These are phyloP conservation scores for Backusella morwellensis DNA, from an alignment of 192 early-diverging fungal species.

Conservation along the genomic window DNA sequence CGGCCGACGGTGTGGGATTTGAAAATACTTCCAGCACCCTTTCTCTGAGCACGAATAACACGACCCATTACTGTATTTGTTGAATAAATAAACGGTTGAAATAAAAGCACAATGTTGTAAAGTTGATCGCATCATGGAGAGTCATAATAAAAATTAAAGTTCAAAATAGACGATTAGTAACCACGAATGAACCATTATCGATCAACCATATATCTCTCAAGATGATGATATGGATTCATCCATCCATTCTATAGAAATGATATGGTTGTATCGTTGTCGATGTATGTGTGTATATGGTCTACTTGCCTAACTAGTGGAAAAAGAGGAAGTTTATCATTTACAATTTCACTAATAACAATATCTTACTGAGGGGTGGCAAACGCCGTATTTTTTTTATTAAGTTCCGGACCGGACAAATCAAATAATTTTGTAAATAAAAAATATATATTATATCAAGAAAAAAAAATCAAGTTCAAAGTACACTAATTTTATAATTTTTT, in stretches of 20 bases:
- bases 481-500: background rate
- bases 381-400: constrained; percentile 2
- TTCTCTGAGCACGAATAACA: constrained; percentile 98
- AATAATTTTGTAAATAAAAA: background rate
- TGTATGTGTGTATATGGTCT: background rate
- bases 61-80: constrained; percentile 76
- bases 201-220: background rate
- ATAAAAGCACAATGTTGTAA: background rate
- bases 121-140: background rate
- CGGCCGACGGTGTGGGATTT: constrained; percentile 92
- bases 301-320: constrained; percentile 8
- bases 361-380: background rate
- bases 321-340: constrained; percentile 6
- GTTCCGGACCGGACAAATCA: background rate
- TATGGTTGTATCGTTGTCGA: background rate
- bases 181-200: background rate
- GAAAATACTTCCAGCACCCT: constrained; percentile 96
- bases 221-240: background rate
- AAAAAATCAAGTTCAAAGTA: background rate
- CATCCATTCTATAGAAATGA: constrained; percentile 2
- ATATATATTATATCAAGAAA: background rate
- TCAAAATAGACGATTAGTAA: background rate
- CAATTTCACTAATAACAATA: background rate
- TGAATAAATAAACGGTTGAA: background rate
- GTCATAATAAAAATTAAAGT: background rate